These are phyloP conservation scores for Metarhizium humberi DNA, from an alignment of 2,329 filamentous ascomycete species.

Conservation along the genomic window DNA sequence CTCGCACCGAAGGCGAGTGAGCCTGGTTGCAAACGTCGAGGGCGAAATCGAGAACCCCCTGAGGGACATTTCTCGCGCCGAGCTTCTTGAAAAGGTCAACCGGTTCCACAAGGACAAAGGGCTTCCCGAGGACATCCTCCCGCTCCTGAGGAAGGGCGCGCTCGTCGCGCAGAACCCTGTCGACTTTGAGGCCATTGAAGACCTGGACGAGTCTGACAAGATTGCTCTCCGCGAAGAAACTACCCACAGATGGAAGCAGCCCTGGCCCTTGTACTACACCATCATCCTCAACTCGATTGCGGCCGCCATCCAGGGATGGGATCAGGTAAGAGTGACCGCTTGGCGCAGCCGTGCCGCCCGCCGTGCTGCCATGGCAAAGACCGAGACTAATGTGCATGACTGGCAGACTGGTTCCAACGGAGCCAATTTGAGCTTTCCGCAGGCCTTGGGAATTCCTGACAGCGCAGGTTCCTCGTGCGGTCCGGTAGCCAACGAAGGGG, in stretches of 20 bases:
- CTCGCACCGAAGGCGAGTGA: background rate
- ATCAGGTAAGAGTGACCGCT: slow-evolving; percentile 20
- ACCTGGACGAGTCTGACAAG: slow-evolving; percentile 26
- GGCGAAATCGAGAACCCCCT: slow-evolving; percentile 36
- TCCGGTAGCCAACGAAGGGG: slow-evolving; percentile 23
- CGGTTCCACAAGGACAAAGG: slow-evolving; percentile 40
- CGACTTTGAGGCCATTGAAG: slow-evolving; percentile 20
- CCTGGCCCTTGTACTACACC: slow-evolving; percentile 39
- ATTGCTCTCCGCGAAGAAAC: slow-evolving; percentile 33
- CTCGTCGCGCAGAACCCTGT: slow-evolving; percentile 26
- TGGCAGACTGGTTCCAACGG: slow-evolving; percentile 34
- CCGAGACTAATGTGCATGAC: background rate
- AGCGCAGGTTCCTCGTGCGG: slow-evolving; percentile 19
- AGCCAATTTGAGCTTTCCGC: slow-evolving; percentile 36
- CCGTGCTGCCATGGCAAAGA: no score
- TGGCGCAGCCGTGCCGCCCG: background rate
- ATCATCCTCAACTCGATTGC: slow-evolving; percentile 42
- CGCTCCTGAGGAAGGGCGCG: slow-evolving; percentile 29
- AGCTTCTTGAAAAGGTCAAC: slow-evolving; percentile 44
- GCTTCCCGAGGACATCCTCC: slow-evolving; percentile 33
- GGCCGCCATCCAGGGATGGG: slow-evolving; percentile 42
- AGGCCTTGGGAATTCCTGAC: slow-evolving; percentile 32
- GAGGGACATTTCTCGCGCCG: slow-evolving; percentile 38
- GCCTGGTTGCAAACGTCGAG: slow-evolving; percentile 13
- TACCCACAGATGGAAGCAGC: slow-evolving; percentile 50